Conservation (phyloP, 192 early-diverging fungal genomes). For the Pilaira anomala region DNA sequence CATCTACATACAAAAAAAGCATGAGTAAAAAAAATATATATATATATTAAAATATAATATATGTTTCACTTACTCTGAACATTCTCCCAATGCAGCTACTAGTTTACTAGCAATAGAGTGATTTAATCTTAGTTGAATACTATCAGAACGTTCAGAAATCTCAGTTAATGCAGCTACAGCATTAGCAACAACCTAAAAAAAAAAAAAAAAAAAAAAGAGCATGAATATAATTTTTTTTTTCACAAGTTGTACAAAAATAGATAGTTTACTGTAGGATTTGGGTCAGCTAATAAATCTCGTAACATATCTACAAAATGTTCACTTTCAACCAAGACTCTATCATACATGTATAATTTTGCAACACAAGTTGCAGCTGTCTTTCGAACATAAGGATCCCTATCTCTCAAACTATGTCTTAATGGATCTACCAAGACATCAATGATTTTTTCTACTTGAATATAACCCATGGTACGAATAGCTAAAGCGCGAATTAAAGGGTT, state of each 20-base stretch:
- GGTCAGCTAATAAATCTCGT: constrained; percentile 78
- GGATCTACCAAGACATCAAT: constrained; percentile 83
- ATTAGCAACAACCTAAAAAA: constrained; percentile 86
- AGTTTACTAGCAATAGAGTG: constrained; percentile 87
- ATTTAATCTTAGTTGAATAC: constrained; percentile 83
- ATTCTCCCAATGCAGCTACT: constrained; percentile 91
- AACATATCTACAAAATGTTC: constrained; percentile 91
- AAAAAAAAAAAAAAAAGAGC: background rate
- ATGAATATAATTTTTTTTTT: background rate
- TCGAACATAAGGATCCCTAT: constrained; percentile 93
- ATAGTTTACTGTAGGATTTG: constrained; percentile 79
- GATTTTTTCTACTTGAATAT: constrained; percentile 91
- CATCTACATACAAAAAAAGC: constrained; percentile 52
- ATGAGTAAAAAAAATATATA: background rate
- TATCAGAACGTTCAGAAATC: constrained; percentile 85
- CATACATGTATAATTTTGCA: constrained; percentile 90
- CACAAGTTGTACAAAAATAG: background rate
- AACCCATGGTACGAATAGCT: constrained; percentile 97
- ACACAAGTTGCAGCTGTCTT: constrained; percentile 96
- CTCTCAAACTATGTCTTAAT: constrained; percentile 73
- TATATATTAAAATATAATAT: background rate
- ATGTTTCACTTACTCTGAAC: constrained; percentile 70
- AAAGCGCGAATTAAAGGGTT: constrained; percentile 95
- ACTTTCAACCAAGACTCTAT: constrained; percentile 77
- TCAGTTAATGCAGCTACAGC: constrained; percentile 91